Evolutionary conservation across 2,329 filamentous ascomycete species (phyloP).

Genomic region (Coniochaeta prunicola): DNA sequence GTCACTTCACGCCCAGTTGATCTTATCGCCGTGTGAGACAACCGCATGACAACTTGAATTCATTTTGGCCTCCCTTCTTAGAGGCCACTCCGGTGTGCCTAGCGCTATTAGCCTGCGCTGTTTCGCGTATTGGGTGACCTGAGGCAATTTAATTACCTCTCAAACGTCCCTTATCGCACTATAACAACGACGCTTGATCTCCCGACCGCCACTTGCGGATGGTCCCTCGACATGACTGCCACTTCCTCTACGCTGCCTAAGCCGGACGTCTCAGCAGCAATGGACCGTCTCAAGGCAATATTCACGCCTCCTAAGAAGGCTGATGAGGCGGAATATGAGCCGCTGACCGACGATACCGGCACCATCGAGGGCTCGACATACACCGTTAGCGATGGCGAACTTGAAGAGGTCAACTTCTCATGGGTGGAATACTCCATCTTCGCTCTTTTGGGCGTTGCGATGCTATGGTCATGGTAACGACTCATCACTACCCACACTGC

Average conservation of each 20-base stretch:
- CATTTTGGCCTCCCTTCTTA: neutral
- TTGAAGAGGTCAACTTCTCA: conserved; percentile 56
- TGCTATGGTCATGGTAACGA: conserved; percentile 92
- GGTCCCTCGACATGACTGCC: neutral
- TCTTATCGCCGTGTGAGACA: conserved; percentile 1
- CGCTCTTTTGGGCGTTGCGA: conserved; percentile 76
- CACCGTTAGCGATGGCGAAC: conserved; percentile 12
- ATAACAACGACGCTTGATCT: neutral
- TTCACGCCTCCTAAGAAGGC: conserved; percentile 19
- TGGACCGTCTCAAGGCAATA: conserved; percentile 31
- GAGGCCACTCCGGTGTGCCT: neutral
- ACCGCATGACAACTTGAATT: conserved; percentile 1
- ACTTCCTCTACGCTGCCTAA: neutral
- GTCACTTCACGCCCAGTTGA: neutral
- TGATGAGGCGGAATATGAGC: conserved; percentile 18
- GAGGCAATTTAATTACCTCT: neutral
- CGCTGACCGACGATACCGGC: conserved; percentile 18
- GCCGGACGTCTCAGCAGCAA: conserved; percentile 9
- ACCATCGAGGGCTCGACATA: conserved; percentile 19
- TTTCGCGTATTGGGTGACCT: neutral
- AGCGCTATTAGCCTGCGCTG: neutral
- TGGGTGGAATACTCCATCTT: conserved; percentile 85
- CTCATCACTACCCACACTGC: neutral
- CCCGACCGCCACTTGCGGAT: neutral
- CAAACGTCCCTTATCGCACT: neutral